Conservation (phyloP, 805 yeast genomes). For the Metschnikowia peoriensis region DNA sequence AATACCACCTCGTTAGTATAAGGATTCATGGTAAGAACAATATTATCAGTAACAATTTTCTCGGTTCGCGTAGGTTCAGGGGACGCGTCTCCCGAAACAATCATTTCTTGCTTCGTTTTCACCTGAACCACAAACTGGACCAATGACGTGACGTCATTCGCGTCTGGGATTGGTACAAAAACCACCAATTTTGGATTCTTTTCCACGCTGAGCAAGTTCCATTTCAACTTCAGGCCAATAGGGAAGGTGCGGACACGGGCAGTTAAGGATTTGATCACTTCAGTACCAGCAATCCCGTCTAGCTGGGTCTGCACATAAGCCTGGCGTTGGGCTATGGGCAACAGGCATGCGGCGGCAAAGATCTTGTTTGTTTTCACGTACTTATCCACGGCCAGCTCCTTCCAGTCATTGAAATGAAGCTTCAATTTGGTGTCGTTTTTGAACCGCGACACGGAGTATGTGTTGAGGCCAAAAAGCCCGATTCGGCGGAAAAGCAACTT, state of each 20-base stretch:
- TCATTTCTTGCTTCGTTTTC: constrained; percentile 36
- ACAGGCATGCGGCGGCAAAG: constrained; percentile 57
- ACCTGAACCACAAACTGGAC: constrained; percentile 41
- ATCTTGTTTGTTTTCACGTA: constrained; percentile 79
- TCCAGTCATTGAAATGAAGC: constrained; percentile 75
- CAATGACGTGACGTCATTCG: constrained; percentile 35
- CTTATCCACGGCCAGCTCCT: constrained; percentile 75
- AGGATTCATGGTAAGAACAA: constrained; percentile 41
- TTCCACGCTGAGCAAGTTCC: constrained; percentile 76
- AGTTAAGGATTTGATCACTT: constrained; percentile 30
- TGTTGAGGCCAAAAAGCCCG: constrained; percentile 66
- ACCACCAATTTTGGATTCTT: constrained; percentile 69
- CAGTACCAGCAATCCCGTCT: constrained; percentile 34
- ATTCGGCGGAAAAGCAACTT: constrained; percentile 56
- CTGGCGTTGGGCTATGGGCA: constrained; percentile 28
- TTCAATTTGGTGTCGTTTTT: constrained; percentile 41
- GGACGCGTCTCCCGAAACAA: constrained; percentile 23
- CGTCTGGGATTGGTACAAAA: constrained; percentile 63
- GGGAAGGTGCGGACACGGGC: constrained; percentile 48
- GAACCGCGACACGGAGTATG: constrained; percentile 49
- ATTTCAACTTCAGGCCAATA: constrained; percentile 53
- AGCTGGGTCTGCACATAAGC: constrained; percentile 45
- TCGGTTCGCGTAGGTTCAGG: constrained; percentile 23
- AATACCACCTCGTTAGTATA: constrained; percentile 36
- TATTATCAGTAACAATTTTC: constrained; percentile 33